Conservation (phyloP, 2,329 filamentous ascomycete genomes). For the Penicillium thymicola region DNA sequence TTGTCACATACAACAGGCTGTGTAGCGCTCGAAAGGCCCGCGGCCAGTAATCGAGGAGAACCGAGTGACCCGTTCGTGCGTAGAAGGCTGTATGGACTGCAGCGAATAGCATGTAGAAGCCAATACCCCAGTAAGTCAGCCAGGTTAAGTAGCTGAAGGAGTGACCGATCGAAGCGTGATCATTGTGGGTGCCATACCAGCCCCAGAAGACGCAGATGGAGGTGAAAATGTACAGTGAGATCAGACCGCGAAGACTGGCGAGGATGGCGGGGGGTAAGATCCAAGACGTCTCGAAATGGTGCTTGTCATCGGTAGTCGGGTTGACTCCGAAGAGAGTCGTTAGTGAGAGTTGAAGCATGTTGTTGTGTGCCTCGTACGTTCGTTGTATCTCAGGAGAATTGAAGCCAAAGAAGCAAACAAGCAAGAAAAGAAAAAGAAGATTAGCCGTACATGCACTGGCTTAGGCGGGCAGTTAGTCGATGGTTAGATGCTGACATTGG, state of each 20-base stretch:
- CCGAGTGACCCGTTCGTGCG: slow-evolving; percentile 50
- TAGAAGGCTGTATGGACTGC: slow-evolving; percentile 69
- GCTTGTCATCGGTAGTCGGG: slow-evolving; percentile 44
- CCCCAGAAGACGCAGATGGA: slow-evolving; percentile 67
- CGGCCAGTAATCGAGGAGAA: slow-evolving; percentile 59
- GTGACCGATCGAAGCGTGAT: slow-evolving; percentile 48
- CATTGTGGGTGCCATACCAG: slow-evolving; percentile 57
- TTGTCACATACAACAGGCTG: slow-evolving; percentile 60
- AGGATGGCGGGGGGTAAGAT: slow-evolving; percentile 65
- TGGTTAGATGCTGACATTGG: neutral
- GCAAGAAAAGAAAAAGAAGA: neutral
- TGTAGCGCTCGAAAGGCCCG: slow-evolving; percentile 64
- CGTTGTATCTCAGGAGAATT: neutral
- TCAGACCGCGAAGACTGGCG: slow-evolving; percentile 52
- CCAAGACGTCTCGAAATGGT: slow-evolving; percentile 79
- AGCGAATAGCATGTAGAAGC: slow-evolving; percentile 71
- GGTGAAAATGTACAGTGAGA: slow-evolving; percentile 61
- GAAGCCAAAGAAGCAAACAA: neutral
- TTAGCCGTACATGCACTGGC: neutral
- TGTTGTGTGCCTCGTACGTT: neutral
- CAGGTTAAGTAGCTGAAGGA: slow-evolving; percentile 81
- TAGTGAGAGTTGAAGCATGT: slow-evolving; percentile 19
- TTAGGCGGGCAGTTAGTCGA: no score
- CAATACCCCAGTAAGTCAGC: slow-evolving; percentile 77
- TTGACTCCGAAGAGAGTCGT: slow-evolving; percentile 34